Conservation (phyloP, 2,329 filamentous ascomycete genomes). For the Xylaria sp. region DNA sequence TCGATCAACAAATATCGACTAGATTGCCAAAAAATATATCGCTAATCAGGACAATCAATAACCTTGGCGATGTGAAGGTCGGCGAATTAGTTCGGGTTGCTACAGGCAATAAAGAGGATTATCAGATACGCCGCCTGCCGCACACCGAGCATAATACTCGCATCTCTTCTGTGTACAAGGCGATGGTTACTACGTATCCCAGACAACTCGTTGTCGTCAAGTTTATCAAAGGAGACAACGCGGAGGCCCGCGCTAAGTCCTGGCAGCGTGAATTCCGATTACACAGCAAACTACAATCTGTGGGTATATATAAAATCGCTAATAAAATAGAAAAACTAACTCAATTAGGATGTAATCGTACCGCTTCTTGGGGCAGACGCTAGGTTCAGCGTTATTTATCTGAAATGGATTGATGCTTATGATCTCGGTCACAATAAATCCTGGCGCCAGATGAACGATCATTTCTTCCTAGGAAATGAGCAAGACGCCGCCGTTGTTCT, state of each 20-base stretch:
- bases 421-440: not conserved
- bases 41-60: not conserved
- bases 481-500: not conserved
- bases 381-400: not conserved
- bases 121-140: not conserved
- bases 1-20: not conserved
- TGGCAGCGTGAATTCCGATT: too few species aligned
- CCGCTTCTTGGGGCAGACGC: not conserved
- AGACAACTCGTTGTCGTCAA: not conserved
- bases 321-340: not conserved
- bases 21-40: too few species aligned
- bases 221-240: not conserved
- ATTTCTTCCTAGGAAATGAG: not conserved
- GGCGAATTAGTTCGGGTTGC: not conserved
- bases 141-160: not conserved
- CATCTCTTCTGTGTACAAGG: not conserved
- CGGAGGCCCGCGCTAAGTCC: too few species aligned
- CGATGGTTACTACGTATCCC: not conserved
- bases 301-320: not conserved
- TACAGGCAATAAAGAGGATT: not conserved
- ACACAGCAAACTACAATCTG: not conserved
- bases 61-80: not conserved
- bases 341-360: not conserved
- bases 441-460: too few species aligned
- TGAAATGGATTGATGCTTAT: not conserved